Evolutionary conservation across 1,139 yeast species (phyloP).

Genomic region (Suhomyces bribrorum): DNA sequence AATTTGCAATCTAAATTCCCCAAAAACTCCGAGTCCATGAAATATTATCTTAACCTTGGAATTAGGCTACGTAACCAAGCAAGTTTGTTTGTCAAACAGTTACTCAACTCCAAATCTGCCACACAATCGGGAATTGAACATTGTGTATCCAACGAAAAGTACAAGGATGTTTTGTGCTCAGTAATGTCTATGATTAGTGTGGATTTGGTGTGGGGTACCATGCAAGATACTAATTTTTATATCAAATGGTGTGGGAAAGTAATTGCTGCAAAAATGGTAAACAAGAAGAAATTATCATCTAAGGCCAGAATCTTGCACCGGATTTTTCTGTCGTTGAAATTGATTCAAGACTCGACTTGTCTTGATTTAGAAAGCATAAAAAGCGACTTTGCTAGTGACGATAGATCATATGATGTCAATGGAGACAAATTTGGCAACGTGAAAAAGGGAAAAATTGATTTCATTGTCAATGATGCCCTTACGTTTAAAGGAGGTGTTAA

Average conservation of each 20-base stretch:
- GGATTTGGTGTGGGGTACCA: constrained; percentile 89
- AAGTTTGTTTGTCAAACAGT: constrained; percentile 58
- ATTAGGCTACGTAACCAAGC: constrained; percentile 76
- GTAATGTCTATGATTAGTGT: constrained; percentile 85
- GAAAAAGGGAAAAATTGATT: constrained; percentile 46
- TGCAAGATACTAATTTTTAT: constrained; percentile 81
- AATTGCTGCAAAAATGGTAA: constrained; percentile 65
- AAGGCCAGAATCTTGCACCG: constrained; percentile 79
- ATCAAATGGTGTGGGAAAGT: constrained; percentile 76
- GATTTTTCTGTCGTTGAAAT: constrained; percentile 70
- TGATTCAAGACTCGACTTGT: constrained; percentile 74
- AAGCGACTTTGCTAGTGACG: constrained; percentile 36
- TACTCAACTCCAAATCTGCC: constrained; percentile 38
- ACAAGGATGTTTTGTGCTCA: constrained; percentile 82
- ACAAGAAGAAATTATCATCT: constrained; percentile 65
- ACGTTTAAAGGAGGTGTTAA: constrained; percentile 10
- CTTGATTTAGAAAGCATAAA: constrained; percentile 47
- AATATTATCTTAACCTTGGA: constrained; percentile 70
- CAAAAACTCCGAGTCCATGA: constrained; percentile 61
- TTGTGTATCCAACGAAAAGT: constrained; percentile 67
- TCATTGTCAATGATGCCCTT: constrained; percentile 39
- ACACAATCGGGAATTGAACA: constrained; percentile 41
- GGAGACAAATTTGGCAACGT: constrained; percentile 34
- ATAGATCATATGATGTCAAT: constrained; percentile 41
- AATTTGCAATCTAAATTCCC: constrained; percentile 73